Evolutionary conservation across 2,329 filamentous ascomycete species (phyloP), one percentile per base, ranked within the genome.

Genomic region (Trichoderma guizhouense): DNA sequence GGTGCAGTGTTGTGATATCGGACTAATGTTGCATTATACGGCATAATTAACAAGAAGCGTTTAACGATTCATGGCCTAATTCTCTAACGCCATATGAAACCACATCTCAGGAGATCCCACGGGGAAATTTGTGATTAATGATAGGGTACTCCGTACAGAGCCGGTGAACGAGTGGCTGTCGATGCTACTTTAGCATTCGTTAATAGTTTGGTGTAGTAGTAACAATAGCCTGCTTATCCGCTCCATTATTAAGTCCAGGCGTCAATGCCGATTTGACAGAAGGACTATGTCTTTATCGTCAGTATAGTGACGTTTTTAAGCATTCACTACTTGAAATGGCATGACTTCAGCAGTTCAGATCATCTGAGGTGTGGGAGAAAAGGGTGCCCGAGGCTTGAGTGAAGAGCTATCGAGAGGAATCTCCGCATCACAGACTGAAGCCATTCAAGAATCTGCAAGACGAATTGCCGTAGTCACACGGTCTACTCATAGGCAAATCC

Each of bases 121-220:
- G 26, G 14, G 21, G 32, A 18, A 24, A 15, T 43, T 15, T 15
- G 21, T 24, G 65, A 47, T 51, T n/a, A 60, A 24, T 47, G 55
- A 34, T 60, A 24, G 34, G 53, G 51, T 8, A 43, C 39, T 9
- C 8, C 14, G 21, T 7, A 43, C 39, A n/a, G 18, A 55, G 30
- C 43, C 30, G 39, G 7, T 43, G 15, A 39, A 43, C 7, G 30
- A 70, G 60, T 70, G 67, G 67, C 60, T 70, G 57, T 69, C 24
- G 28, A 62, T 69, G 39, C 67, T 51, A 53, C 57, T 51, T 70
- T 47, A 70, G 58, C 58, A 43, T 39, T 39, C 43, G 14, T 63
- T 30, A 36, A 63, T 70, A 55, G 58, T 34, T 62, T 63, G 39
- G 39, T 28, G 21, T 70, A 30, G 39, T 60, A 7, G 51, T n/a